Evolutionary conservation across 2,329 filamentous ascomycete genomes (phyloP).

Genomic region (Falciphora oryzae): DNA sequence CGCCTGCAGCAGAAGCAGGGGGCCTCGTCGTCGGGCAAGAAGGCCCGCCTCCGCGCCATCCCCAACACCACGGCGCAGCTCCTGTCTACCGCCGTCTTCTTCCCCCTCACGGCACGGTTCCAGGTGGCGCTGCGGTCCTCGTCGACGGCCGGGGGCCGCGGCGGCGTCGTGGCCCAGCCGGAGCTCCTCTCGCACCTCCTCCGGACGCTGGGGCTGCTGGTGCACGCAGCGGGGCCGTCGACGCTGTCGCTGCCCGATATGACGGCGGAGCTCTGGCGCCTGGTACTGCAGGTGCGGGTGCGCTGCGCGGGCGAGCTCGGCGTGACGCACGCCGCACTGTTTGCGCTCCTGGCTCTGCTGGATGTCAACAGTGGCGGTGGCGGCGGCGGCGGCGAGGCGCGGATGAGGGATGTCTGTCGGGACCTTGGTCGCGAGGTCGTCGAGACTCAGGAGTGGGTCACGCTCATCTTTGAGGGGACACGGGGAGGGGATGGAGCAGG

Average conservation of each 20-base stretch:
- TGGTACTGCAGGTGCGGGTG: conserved; percentile 68
- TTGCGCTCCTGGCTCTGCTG: conserved; percentile 72
- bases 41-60: conserved; percentile 45
- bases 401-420: conserved; percentile 66
- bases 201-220: conserved; percentile 76
- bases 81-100: conserved; percentile 75
- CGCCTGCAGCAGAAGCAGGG: conserved; percentile 55
- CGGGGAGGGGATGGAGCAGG: conserved; percentile 43
- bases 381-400: conserved; percentile 37
- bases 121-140: conserved; percentile 51
- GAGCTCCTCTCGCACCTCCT: conserved; percentile 73
- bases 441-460: conserved; percentile 84
- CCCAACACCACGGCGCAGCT: conserved; percentile 75
- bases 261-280: conserved; percentile 75
- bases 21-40: conserved; percentile 23
- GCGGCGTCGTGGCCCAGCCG: conserved; percentile 62
- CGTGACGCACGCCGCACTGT: conserved; percentile 69
- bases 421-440: conserved; percentile 71
- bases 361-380: conserved; percentile 57
- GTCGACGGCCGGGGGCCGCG: conserved; percentile 31
- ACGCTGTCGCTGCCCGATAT: conserved; percentile 71
- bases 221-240: conserved; percentile 78
- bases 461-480: conserved; percentile 62
- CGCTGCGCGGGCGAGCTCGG: conserved; percentile 54
- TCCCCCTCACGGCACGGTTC: conserved; percentile 76